Conservation (phyloP, 306 rosid species). For the Cucurbita pepo region DNA sequence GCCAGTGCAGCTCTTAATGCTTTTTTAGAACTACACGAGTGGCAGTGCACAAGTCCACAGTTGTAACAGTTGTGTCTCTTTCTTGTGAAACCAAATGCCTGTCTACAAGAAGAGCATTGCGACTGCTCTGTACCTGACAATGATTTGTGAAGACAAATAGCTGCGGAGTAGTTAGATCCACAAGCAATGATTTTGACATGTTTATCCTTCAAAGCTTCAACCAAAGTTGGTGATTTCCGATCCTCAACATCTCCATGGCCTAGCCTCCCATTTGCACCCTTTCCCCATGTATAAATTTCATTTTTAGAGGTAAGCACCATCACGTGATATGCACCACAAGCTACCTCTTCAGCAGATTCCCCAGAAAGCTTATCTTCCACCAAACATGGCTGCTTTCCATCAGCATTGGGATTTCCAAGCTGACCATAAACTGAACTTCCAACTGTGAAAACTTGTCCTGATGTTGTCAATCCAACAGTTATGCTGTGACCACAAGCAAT, state of each 20-base stretch:
- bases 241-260: conserved; percentile 88
- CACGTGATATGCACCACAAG: conserved; percentile 95
- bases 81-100: conserved; percentile 83
- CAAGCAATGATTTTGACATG: conserved; percentile 82
- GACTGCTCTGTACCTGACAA: conserved; percentile 86
- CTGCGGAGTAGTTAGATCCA: conserved; percentile 78
- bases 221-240: conserved; percentile 58
- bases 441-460: conserved; percentile 78
- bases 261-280: conserved; percentile 93
- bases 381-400: conserved; percentile 59
- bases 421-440: conserved; percentile 96
- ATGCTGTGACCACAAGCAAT: conserved; percentile 92
- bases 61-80: conserved; percentile 93
- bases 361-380: conserved; percentile 70
- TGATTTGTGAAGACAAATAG: conserved; percentile 91
- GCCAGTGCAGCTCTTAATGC: conserved; percentile 81
- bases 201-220: conserved; percentile 79
- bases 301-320: conserved; percentile 79
- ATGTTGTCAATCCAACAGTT: conserved; percentile 77
- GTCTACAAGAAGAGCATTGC: conserved; percentile 81
- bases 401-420: conserved; percentile 68
- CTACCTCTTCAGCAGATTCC: conserved; percentile 82
- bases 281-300: conserved; percentile 97
- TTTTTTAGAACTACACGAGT: conserved; percentile 87
- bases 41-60: conserved; percentile 93